Percentiles rank a stretch among this genome's conserved stretches.
Evolutionary conservation across 2,329 filamentous ascomycete species (phyloP).

Genomic region (Botrytis galanthina): DNA sequence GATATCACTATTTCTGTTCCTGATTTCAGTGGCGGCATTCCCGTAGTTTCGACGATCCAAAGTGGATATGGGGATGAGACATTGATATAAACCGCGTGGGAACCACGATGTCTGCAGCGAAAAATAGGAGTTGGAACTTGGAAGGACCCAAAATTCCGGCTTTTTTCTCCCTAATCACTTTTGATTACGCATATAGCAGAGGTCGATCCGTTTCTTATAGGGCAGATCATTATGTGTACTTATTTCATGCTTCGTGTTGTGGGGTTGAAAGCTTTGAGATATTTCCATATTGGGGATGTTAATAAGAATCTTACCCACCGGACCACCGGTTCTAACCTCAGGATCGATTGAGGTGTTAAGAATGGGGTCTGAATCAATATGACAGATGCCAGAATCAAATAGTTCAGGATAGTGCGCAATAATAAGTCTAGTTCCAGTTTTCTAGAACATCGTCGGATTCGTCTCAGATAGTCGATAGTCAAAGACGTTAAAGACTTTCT

Average conservation of each 20-base stretch:
- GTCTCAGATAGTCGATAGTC: not conserved
- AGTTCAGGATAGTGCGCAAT: not conserved
- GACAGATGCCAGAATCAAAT: slow-evolving; percentile 1
- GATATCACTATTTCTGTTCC: not conserved
- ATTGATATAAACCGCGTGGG: slow-evolving; percentile 11
- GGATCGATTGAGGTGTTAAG: not conserved
- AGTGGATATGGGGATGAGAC: slow-evolving; percentile 17
- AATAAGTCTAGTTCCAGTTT: slow-evolving; percentile 1
- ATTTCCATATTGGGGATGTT: not conserved
- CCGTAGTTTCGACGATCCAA: not conserved
- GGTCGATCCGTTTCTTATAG: not conserved
- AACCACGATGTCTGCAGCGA: not conserved
- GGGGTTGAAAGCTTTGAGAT: not conserved
- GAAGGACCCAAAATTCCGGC: not conserved
- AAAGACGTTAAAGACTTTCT: not conserved
- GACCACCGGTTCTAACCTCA: slow-evolving; percentile 12
- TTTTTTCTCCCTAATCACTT: not conserved
- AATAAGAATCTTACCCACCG: slow-evolving; percentile 6
- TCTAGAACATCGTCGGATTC: slow-evolving; percentile 1
- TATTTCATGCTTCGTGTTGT: not conserved
- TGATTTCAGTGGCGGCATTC: slow-evolving; percentile 5
- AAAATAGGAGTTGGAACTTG: slow-evolving; percentile 1
- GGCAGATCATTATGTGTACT: not conserved
- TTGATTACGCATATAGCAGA: slow-evolving; percentile 1
- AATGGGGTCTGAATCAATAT: slow-evolving; percentile 10